Evolutionary conservation across 345 rosid genomes (phyloP).

Genomic region (Hypericum perforatum): DNA sequence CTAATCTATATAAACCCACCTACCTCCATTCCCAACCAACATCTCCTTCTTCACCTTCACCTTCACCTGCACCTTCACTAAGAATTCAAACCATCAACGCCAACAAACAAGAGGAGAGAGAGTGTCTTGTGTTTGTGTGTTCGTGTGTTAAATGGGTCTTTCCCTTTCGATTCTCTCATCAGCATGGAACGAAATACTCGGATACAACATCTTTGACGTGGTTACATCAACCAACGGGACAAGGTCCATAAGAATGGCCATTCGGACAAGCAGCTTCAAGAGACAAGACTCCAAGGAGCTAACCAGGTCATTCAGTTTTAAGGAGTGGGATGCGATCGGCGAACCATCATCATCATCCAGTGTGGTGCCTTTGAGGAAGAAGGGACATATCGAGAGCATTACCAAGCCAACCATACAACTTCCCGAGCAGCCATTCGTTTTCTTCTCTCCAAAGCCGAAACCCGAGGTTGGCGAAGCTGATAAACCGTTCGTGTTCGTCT

Average conservation of each 20-base stretch:
- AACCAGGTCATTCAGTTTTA: constrained; percentile 33
- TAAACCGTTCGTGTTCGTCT: constrained; percentile 26
- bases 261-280: constrained; percentile 29
- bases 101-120: constrained; percentile 2
- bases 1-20: constrained; percentile 1
- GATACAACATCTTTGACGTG: constrained; percentile 20
- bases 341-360: constrained; percentile 7
- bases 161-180: constrained; percentile 37
- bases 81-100: neutral
- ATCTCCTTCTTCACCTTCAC: too few relatives aligned
- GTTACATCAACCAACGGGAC: constrained; percentile 21
- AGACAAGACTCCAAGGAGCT: constrained; percentile 17
- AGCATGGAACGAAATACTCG: constrained; percentile 31
- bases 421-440: constrained; percentile 29
- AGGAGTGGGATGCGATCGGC: constrained; percentile 24
- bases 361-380: constrained; percentile 4
- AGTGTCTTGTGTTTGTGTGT: constrained; percentile 6
- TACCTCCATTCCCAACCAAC: neutral
- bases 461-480: constrained; percentile 61
- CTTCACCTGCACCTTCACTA: too few relatives aligned
- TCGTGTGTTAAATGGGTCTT: constrained; percentile 34
- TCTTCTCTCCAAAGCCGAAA: constrained; percentile 47
- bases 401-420: constrained; percentile 33
- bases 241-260: constrained; percentile 26
- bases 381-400: constrained; percentile 16